Evolutionary conservation across 805 yeast species (phyloP).

Genomic region (Myxozyma melibiosi): DNA sequence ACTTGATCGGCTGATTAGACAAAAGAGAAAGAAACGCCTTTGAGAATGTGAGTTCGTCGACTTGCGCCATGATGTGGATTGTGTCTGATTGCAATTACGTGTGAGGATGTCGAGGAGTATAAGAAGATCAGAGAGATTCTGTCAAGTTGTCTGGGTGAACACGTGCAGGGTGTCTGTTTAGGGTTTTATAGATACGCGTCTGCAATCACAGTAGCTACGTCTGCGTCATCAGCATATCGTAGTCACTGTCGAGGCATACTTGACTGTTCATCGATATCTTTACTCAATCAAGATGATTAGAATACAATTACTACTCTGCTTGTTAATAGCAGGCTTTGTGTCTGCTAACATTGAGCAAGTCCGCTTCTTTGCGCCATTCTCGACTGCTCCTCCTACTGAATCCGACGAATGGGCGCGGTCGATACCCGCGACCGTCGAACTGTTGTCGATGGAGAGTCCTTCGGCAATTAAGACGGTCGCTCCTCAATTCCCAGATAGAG

Average conservation of each 20-base stretch:
- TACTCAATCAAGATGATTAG: background rate
- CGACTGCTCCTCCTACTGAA: slow-evolving; percentile 11
- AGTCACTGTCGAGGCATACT: background rate
- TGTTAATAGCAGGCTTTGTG: slow-evolving; percentile 3
- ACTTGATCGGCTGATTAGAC: slow-evolving; percentile 10
- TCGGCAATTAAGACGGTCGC: slow-evolving; percentile 22
- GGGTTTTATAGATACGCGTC: background rate
- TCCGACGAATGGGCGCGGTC: slow-evolving; percentile 3
- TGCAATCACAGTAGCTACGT: background rate
- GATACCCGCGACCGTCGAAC: slow-evolving; percentile 5
- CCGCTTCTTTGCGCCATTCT: slow-evolving; percentile 31
- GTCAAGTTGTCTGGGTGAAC: background rate
- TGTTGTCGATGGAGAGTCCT: slow-evolving; percentile 15
- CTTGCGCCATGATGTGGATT: slow-evolving; percentile 17
- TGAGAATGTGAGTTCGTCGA: slow-evolving; percentile 29
- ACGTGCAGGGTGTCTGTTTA: background rate
- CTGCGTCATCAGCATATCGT: background rate
- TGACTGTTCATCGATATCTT: background rate
- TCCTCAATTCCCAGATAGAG: slow-evolving; percentile 21
- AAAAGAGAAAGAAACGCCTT: slow-evolving; percentile 29
- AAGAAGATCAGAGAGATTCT: background rate
- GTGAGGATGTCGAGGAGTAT: background rate
- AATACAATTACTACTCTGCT: background rate
- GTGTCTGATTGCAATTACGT: background rate
- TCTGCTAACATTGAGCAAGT: slow-evolving; percentile 32